Evolutionary conservation across 2,329 filamentous ascomycete species (phyloP).

Genomic region (Scopulariopsis brevicaulis): DNA sequence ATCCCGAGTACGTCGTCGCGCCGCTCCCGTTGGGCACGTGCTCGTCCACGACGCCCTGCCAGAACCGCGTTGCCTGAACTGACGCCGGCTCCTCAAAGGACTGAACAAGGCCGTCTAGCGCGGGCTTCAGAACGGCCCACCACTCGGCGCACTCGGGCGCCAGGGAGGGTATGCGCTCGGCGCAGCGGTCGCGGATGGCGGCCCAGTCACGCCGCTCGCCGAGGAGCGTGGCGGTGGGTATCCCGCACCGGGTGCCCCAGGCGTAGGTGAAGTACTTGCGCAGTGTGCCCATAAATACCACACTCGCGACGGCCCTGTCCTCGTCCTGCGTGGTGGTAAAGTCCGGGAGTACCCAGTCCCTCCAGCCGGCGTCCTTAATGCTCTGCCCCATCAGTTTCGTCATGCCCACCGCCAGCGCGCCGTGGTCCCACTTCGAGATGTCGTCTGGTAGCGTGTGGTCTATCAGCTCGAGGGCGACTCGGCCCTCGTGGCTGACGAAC

Average conservation of each 20-base stretch:
- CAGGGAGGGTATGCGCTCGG: conserved; percentile 29
- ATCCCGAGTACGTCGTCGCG: conserved; percentile 29
- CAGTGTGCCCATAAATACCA: conserved; percentile 39
- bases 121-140: conserved; percentile 24
- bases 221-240: conserved; percentile 39
- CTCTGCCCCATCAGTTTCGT: conserved; percentile 24
- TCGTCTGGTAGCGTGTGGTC: background rate
- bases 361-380: conserved; percentile 25
- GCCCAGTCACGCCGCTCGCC: conserved; percentile 20
- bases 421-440: conserved; percentile 7
- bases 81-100: conserved; percentile 27
- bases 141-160: conserved; percentile 29
- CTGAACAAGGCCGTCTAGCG: conserved; percentile 30
- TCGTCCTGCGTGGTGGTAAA: conserved; percentile 36
- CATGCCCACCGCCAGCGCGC: conserved; percentile 22
- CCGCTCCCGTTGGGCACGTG: conserved; percentile 16
- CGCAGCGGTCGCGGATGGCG: conserved; percentile 19
- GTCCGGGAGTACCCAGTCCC: conserved; percentile 35
- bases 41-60: conserved; percentile 26
- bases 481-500: conserved; percentile 29
- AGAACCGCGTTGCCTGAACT: conserved; percentile 23
- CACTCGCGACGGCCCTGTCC: conserved; percentile 28
- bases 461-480: conserved; percentile 10
- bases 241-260: conserved; percentile 23
- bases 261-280: conserved; percentile 34